phyloP scores from a whole-genome alignment of 306 rosid species.

The Gastrolobium bilobum region DNA sequence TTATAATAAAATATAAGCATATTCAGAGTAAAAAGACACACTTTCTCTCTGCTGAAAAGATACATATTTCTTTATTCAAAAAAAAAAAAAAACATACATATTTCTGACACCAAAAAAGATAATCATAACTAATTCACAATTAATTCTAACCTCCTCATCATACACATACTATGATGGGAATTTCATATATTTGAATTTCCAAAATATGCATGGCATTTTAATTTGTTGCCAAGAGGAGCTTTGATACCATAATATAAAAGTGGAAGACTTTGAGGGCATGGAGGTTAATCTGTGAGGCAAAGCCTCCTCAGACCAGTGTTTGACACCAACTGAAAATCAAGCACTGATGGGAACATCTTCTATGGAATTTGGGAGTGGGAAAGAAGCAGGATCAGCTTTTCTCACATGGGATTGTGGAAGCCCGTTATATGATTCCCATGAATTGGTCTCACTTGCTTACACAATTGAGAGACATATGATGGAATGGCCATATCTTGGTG shows the following conservation, averaged over 20 bases:
- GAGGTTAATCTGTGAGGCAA: not conserved
- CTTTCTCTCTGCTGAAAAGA: too few relatives aligned
- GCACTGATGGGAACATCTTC: slow-evolving; percentile 44
- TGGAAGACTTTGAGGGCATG: not conserved
- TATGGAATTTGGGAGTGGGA: not conserved
- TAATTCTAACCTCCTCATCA: not conserved
- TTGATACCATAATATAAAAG: slow-evolving; percentile 22
- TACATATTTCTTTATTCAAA: too few relatives aligned
- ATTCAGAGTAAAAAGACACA: too few relatives aligned
- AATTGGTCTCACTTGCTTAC: slow-evolving; percentile 63
- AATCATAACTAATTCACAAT: too few relatives aligned
- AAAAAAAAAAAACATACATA: too few relatives aligned
- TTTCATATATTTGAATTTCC: not conserved
- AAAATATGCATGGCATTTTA: slow-evolving; percentile 5
- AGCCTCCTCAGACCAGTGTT: not conserved
- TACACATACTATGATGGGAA: slow-evolving; percentile 22
- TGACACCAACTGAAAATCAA: not conserved
- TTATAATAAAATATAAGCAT: too few relatives aligned
- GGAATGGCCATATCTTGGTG: slow-evolving; percentile 55
- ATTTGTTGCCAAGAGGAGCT: slow-evolving; percentile 5
- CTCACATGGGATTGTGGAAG: slow-evolving; percentile 86
- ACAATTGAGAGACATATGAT: slow-evolving; percentile 74
- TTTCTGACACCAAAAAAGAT: too few relatives aligned
- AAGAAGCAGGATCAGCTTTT: slow-evolving; percentile 26
- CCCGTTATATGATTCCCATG: slow-evolving; percentile 76